Evolutionary conservation across 306 rosid genomes (phyloP).

Genomic region (Cicer judaicum): DNA sequence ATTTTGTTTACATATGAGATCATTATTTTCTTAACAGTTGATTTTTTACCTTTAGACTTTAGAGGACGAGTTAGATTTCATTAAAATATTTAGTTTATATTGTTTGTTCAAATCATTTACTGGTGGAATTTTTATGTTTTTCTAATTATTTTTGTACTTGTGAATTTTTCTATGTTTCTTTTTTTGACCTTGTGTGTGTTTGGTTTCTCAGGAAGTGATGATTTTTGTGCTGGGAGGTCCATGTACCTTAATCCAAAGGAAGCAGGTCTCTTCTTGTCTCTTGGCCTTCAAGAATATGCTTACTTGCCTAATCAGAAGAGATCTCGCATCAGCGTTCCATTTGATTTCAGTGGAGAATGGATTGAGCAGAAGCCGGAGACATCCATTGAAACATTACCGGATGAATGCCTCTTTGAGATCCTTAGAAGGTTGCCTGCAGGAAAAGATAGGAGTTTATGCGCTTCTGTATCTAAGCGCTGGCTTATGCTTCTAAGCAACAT

Average conservation of each 20-base stretch:
- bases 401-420: constrained; percentile 94
- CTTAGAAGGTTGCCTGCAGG: constrained; percentile 84
- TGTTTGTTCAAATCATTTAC: constrained; percentile 19
- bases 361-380: constrained; percentile 64
- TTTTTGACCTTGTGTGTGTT: constrained; percentile 36
- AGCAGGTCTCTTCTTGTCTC: constrained; percentile 73
- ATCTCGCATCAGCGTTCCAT: constrained; percentile 66
- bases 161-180: neutral
- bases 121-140: neutral
- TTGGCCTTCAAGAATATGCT: constrained; percentile 64
- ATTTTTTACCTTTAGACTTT: constrained; percentile 28
- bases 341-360: constrained; percentile 58
- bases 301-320: constrained; percentile 75
- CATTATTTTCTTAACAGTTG: constrained; percentile 27
- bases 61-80: constrained; percentile 14
- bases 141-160: neutral
- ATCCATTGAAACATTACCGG: constrained; percentile 80
- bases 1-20: constrained; percentile 31
- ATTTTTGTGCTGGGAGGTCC: constrained; percentile 77
- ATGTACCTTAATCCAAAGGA: constrained; percentile 84
- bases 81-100: constrained; percentile 23
- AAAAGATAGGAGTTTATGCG: constrained; percentile 73
- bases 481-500: constrained; percentile 83
- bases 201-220: constrained; percentile 73
- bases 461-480: constrained; percentile 91